A percentile compares a stretch with the other conserved stretches of the same genome.
Conservation (phyloP, 1,284 basidiomycete genomes). For the Coniferiporia weirii region DNA sequence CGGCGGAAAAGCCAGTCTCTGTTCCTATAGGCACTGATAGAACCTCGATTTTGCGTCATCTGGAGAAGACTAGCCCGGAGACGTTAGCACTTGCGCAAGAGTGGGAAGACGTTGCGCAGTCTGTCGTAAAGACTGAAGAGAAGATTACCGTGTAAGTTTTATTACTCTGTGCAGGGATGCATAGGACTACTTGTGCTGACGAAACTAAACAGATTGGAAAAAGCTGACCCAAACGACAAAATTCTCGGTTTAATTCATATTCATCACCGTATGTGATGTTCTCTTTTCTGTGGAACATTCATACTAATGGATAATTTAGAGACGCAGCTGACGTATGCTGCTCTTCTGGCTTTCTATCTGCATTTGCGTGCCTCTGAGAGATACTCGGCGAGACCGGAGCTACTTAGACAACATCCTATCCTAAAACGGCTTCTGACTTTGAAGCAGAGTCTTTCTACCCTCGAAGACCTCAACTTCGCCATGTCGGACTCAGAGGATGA, state of each 20-base stretch:
- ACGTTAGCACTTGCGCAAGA: conserved; percentile 69
- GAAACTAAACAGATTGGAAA: conserved; percentile 38
- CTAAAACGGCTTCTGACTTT: conserved; percentile 79
- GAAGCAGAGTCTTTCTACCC: conserved; percentile 76
- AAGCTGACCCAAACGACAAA: conserved; percentile 42
- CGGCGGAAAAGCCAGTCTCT: conserved; percentile 32
- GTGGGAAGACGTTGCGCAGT: conserved; percentile 63
- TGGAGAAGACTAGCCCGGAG: conserved; percentile 80
- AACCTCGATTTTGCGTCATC: conserved; percentile 60
- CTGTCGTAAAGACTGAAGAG: conserved; percentile 48
- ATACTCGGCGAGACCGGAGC: conserved; percentile 56
- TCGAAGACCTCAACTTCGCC: conserved; percentile 79
- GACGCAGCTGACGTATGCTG: conserved; percentile 84
- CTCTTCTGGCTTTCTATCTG: conserved; percentile 90
- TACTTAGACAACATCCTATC: conserved; percentile 73
- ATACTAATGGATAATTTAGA: conserved; percentile 43
- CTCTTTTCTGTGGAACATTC: not conserved
- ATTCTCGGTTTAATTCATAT: conserved; percentile 66
- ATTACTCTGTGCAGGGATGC: not conserved
- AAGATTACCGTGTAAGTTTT: conserved; percentile 53
- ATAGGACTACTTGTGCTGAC: not conserved
- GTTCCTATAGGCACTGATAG: conserved; percentile 40
- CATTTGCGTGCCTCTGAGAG: conserved; percentile 72
- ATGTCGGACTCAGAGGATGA: conserved; percentile 45
- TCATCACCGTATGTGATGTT: conserved; percentile 59